Conservation (phyloP, 2,329 filamentous ascomycete genomes). For the Sporothrix euskadiensis region DNA sequence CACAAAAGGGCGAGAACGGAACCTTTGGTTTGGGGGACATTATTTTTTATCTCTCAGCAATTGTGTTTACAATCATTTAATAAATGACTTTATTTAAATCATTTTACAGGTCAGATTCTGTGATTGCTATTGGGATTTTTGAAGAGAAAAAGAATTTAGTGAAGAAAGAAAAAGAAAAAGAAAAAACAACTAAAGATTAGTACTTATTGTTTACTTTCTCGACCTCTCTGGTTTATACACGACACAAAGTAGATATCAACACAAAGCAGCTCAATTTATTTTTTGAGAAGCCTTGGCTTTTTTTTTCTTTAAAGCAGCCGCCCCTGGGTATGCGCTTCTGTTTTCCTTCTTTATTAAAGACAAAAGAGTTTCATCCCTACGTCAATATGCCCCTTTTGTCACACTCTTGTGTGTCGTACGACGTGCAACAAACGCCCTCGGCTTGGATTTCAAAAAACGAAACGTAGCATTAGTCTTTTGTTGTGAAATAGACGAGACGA, state of each 20-base stretch:
- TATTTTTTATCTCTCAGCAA: background rate
- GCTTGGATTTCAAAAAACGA: background rate
- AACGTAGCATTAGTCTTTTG: background rate
- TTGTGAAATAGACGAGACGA: background rate
- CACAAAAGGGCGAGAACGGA: slow-evolving; percentile 12
- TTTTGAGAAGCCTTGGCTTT: too few species aligned
- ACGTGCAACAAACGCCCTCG: background rate
- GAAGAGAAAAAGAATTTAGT: too few species aligned
- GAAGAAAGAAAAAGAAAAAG: too few species aligned
- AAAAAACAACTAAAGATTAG: too few species aligned
- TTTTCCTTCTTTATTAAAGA: background rate
- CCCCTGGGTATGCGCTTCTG: background rate
- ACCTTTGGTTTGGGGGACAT: background rate
- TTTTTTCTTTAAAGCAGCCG: too few species aligned
- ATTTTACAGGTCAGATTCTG: background rate
- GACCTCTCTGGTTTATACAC: too few species aligned
- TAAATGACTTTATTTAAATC: background rate
- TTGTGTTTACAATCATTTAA: background rate
- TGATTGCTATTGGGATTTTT: too few species aligned
- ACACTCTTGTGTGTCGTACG: background rate
- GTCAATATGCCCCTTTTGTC: background rate
- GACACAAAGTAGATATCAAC: too few species aligned
- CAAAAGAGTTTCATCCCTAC: background rate
- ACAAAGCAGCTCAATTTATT: too few species aligned
- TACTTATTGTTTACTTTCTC: too few species aligned